Evolutionary conservation across 805 yeast species (phyloP).

Genomic region (Saccharomycopsis javanensis): DNA sequence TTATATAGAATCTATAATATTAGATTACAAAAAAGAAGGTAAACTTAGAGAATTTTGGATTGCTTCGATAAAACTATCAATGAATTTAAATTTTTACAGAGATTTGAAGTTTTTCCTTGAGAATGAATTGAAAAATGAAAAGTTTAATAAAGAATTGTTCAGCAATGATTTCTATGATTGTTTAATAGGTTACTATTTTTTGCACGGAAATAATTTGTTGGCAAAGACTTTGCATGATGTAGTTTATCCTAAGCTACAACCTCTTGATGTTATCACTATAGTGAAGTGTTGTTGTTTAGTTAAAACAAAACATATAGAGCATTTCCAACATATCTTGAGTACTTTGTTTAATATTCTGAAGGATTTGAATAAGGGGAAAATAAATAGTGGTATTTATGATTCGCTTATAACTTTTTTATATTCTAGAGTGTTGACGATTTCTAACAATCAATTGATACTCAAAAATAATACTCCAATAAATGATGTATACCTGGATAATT

Average conservation of each 20-base stretch:
- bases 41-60: conserved; percentile 8
- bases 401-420: not conserved
- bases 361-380: not conserved
- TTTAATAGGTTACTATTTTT: conserved; percentile 3
- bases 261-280: not conserved
- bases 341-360: not conserved
- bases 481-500: too few species aligned
- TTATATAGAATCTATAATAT: not conserved
- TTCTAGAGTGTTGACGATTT: conserved; percentile 1
- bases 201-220: not conserved
- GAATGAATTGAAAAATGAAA: not conserved
- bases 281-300: conserved; percentile 8
- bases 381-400: conserved; percentile 2
- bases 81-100: conserved; percentile 2
- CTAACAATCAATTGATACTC: not conserved
- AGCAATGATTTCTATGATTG: conserved; percentile 9
- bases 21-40: not conserved
- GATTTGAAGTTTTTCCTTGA: not conserved
- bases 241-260: not conserved
- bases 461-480: not conserved
- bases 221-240: conserved; percentile 4
- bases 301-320: not conserved
- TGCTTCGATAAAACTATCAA: conserved; percentile 5
- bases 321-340: not conserved
- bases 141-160: not conserved